phyloP scores from a whole-genome alignment of 2,329 filamentous ascomycete genomes.

The Cladosporium phlei region DNA sequence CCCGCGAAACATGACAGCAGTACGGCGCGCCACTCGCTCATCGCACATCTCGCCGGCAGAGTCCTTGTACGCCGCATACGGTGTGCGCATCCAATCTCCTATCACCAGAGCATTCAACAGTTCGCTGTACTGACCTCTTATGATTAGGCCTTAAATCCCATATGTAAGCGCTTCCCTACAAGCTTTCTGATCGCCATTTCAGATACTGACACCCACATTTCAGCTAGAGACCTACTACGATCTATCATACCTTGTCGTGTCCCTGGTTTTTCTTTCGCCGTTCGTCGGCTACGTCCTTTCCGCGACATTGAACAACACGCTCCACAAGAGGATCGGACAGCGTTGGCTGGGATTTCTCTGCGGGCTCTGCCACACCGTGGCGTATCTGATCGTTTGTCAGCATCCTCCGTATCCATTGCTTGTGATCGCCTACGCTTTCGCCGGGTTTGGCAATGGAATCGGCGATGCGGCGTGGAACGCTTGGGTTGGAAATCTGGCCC shows the following conservation, averaged over 20 bases:
- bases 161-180: too few relatives aligned
- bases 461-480: conserved; percentile 59
- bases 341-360: conserved; percentile 65
- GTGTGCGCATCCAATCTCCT: too few relatives aligned
- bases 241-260: conserved; percentile 59
- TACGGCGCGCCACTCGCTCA: too few relatives aligned
- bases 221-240: conserved; percentile 59
- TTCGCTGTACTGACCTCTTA: too few relatives aligned
- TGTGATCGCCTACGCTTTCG: conserved; percentile 59
- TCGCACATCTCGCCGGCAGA: too few relatives aligned
- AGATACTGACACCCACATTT: too few relatives aligned
- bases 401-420: conserved; percentile 67
- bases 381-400: conserved; percentile 60
- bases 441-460: conserved; percentile 68
- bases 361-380: conserved; percentile 57
- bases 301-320: conserved; percentile 59
- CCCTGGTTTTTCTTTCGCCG: conserved; percentile 62
- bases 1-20: too few relatives aligned
- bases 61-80: too few relatives aligned
- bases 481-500: conserved; percentile 66
- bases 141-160: too few relatives aligned
- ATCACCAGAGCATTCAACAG: too few relatives aligned
- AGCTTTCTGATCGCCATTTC: too few relatives aligned
- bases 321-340: conserved; percentile 64
- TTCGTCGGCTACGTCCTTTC: conserved; percentile 61